Evolutionary conservation across 805 yeast species (phyloP), one percentile per base, ranked within the genome.

Genomic region (Cyberlindnera xylosilytica): DNA sequence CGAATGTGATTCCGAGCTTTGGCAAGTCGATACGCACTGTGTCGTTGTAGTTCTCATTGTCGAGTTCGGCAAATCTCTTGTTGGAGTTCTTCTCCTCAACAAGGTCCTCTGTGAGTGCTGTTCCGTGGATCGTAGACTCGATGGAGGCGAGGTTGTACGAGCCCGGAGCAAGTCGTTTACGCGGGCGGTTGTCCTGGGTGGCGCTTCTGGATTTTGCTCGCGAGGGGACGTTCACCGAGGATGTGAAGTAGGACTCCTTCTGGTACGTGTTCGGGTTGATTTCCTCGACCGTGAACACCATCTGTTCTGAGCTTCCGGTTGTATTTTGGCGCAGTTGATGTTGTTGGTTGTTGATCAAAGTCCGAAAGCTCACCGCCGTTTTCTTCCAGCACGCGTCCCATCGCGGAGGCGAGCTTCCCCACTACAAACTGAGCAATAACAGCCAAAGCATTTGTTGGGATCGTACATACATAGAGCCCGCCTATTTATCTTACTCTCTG

Each of bases 401-500:
- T 22, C 24, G 24, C 24, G 24, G 24, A 22, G 10, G 24, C 7
- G 24, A 8, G 24, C 24, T 22, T 22, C 24, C 7, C 7, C 24
- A 8, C 24, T 22, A 22, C 24, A 22, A 10, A 22, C 10, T 22
- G 10, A 22, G 24, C n/a, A n/a, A n/a, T n/a, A n/a, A n/a, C n/a
- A n/a, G n/a, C n/a, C n/a, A n/a, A n/a, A n/a, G n/a, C n/a, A n/a
- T n/a, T n/a, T n/a, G n/a, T n/a, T n/a, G n/a, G n/a, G n/a, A n/a
- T n/a, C n/a, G n/a, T n/a, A n/a, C n/a, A n/a, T n/a, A n/a, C n/a
- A n/a, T n/a, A n/a, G n/a, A n/a, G n/a, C n/a, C n/a, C n/a, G n/a
- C n/a, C n/a, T n/a, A n/a, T n/a, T n/a, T n/a, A 11, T 4, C 13
- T 37, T 73, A 88, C 70, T 91, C 98, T 57, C 76, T 83, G 34